Conservation (phyloP, 169 alveolate species). For the Perkinsus olseni region DNA sequence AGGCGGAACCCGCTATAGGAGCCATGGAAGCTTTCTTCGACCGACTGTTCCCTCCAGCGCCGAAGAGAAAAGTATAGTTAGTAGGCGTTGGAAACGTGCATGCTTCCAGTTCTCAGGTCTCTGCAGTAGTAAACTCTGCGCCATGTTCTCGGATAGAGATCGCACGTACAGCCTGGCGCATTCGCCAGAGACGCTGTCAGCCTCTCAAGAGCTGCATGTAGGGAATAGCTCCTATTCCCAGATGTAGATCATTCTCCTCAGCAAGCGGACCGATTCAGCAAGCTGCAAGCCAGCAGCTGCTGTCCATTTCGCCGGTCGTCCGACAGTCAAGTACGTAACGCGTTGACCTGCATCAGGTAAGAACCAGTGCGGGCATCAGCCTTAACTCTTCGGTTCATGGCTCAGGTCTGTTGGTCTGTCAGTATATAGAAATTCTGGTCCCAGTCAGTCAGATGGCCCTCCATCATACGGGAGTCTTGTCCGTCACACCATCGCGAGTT, state of each 20-base stretch:
- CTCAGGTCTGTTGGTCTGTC: no score
- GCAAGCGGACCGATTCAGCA: background rate
- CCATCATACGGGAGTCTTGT: background rate
- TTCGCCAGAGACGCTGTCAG: background rate
- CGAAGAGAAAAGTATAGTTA: background rate
- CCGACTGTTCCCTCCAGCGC: background rate
- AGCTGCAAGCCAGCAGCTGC: background rate
- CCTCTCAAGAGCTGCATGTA: background rate
- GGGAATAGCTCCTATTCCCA: no score
- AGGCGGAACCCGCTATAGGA: background rate
- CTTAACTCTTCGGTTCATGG: no score
- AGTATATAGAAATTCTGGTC: background rate
- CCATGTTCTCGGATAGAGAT: background rate
- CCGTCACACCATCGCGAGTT: background rate
- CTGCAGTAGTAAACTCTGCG: background rate
- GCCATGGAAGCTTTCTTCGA: background rate
- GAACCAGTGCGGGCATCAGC: no score
- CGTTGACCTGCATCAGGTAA: background rate
- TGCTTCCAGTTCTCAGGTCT: no score
- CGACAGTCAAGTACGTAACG: background rate
- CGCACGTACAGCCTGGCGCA: background rate
- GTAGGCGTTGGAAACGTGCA: no score
- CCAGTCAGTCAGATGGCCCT: background rate
- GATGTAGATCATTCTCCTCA: no score
- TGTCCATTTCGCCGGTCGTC: background rate